Conservation (phyloP, 805 yeast genomes). For the Torulaspora maleeae region DNA sequence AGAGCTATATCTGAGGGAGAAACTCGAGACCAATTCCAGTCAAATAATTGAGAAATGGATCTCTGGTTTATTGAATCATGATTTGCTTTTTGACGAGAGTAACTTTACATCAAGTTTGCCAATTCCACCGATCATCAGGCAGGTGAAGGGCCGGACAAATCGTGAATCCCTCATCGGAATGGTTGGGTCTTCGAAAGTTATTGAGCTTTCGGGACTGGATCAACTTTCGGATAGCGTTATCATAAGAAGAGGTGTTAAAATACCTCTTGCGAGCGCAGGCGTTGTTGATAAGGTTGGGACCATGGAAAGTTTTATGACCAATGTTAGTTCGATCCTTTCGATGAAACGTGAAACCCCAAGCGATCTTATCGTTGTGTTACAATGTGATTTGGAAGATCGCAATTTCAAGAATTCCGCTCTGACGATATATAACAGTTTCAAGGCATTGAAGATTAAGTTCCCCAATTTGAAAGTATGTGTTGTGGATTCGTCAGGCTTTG, state of each 20-base stretch:
- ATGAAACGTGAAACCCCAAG: slow-evolving; percentile 28
- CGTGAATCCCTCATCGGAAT: slow-evolving; percentile 21
- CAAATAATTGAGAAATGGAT: slow-evolving; percentile 41
- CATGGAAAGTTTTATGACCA: slow-evolving; percentile 23
- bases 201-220: slow-evolving; percentile 19
- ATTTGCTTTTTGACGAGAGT: slow-evolving; percentile 29
- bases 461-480: slow-evolving; percentile 18
- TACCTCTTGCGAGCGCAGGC: slow-evolving; percentile 5
- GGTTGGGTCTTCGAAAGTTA: slow-evolving; percentile 16
- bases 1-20: slow-evolving; percentile 24
- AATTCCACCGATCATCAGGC: slow-evolving; percentile 18
- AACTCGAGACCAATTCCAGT: slow-evolving; percentile 28
- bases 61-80: slow-evolving; percentile 37
- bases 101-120: slow-evolving; percentile 35
- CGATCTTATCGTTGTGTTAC: slow-evolving; percentile 28
- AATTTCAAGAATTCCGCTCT: not conserved
- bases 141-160: slow-evolving; percentile 6
- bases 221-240: slow-evolving; percentile 20
- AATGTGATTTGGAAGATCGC: slow-evolving; percentile 22
- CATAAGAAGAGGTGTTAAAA: slow-evolving; percentile 21
- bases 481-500: slow-evolving; percentile 20
- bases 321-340: slow-evolving; percentile 30
- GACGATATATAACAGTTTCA: slow-evolving; percentile 23
- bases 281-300: slow-evolving; percentile 10
- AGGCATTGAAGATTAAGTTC: slow-evolving; percentile 22